These are phyloP conservation scores for Naumovozyma dairenensis DNA, from an alignment of 805 yeast species.

Conservation along the genomic window DNA sequence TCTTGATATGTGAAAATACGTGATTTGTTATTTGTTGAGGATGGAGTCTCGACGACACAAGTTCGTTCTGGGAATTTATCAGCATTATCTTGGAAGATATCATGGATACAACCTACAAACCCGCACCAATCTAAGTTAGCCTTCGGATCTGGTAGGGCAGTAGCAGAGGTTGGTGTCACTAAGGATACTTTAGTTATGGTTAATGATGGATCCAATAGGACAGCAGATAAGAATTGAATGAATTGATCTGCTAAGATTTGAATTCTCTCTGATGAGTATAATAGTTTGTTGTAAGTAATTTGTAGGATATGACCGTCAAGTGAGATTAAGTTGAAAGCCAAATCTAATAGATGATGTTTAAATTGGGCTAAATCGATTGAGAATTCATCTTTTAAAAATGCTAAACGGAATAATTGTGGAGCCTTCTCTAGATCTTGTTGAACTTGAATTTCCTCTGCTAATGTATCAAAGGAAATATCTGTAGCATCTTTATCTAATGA, in stretches of 20 bases:
- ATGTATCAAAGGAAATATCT: constrained; percentile 42
- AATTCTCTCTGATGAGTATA: constrained; percentile 64
- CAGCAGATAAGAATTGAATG: constrained; percentile 37
- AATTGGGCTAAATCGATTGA: constrained; percentile 26
- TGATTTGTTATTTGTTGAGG: constrained; percentile 41
- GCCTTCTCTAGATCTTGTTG: constrained; percentile 42
- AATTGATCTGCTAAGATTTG: constrained; percentile 66
- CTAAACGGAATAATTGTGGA: constrained; percentile 52
- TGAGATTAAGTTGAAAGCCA: constrained; percentile 31
- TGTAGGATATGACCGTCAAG: constrained; percentile 11
- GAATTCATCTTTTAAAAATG: constrained; percentile 31
- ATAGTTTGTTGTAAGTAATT: constrained; percentile 55
- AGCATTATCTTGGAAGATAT: constrained; percentile 85
- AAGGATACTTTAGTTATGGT: constrained; percentile 54
- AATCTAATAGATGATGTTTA: constrained; percentile 34
- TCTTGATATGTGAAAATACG: constrained; percentile 77
- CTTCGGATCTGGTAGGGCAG: constrained; percentile 78
- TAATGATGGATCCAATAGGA: constrained; percentile 29
- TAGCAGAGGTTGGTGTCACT: constrained; percentile 54
- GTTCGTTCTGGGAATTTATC: constrained; percentile 72
- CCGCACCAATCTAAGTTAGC: constrained; percentile 80
- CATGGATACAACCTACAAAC: constrained; percentile 93
- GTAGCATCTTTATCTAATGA: constrained; percentile 7
- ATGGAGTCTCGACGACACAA: constrained; percentile 88
- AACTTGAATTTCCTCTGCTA: constrained; percentile 43